Evolutionary conservation across 2,329 filamentous ascomycete species (phyloP).

Genomic region (Trichoderma pleuroti): DNA sequence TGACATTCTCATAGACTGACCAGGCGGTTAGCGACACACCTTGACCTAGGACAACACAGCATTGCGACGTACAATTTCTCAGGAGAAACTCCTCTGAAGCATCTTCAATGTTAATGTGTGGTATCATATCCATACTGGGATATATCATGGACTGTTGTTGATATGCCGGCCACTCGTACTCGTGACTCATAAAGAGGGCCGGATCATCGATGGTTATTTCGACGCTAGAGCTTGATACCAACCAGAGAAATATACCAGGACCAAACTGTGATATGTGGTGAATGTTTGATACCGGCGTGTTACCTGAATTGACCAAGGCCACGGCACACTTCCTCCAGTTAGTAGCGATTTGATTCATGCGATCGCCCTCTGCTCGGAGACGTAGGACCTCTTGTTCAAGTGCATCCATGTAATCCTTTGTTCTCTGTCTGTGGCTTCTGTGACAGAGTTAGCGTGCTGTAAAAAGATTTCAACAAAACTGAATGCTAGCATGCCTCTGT

Average conservation of each 20-base stretch:
- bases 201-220: background rate
- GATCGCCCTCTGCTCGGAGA: constrained; percentile 8
- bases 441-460: background rate
- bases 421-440: constrained; percentile 6
- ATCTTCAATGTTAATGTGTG: constrained; percentile 6
- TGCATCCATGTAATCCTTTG: constrained; percentile 10
- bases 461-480: background rate
- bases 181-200: background rate
- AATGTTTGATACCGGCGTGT: background rate
- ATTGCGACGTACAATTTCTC: background rate
- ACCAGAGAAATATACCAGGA: constrained; percentile 1
- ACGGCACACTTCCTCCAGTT: constrained; percentile 6
- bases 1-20: background rate
- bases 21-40: background rate
- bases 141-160: background rate
- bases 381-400: constrained; percentile 7
- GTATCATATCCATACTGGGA: background rate
- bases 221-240: background rate
- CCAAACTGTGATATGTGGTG: constrained; percentile 6
- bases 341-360: constrained; percentile 1
- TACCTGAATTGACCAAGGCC: background rate
- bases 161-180: background rate
- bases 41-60: too few relatives aligned
- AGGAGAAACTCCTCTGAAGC: background rate
- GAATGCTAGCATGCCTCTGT: background rate